These are phyloP conservation scores for Toxoplasma gondii DNA, from an alignment of 169 alveolate species.

Conservation along the genomic window DNA sequence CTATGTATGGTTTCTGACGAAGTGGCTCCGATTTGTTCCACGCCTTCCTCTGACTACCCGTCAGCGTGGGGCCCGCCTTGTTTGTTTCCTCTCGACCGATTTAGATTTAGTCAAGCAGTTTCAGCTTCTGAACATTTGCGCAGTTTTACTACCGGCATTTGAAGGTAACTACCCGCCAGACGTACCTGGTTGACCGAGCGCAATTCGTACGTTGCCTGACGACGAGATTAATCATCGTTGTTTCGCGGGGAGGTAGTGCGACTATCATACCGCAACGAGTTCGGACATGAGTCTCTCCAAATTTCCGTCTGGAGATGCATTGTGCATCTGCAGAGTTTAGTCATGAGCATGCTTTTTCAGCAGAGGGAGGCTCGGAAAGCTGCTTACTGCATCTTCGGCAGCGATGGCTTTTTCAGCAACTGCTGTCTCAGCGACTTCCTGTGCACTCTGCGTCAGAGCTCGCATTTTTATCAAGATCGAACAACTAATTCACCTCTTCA, in stretches of 20 bases:
- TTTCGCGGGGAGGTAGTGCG: neutral
- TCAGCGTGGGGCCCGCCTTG: neutral
- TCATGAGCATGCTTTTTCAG: neutral
- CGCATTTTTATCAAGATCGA: neutral
- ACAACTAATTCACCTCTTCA: constrained; percentile 35
- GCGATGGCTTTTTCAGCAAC: constrained; percentile 63
- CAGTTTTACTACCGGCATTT: no score
- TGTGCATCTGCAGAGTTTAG: neutral
- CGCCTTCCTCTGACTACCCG: neutral
- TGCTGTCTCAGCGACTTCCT: constrained; percentile 64
- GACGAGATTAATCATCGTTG: neutral
- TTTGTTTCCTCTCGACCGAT: neutral
- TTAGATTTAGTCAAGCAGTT: constrained; percentile 1
- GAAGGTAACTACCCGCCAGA: neutral
- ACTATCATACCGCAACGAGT: constrained; percentile 14
- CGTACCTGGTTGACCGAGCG: constrained; percentile 64
- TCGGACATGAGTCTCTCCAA: constrained; percentile 61
- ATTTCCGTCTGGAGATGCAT: constrained; percentile 53
- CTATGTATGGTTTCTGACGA: no score
- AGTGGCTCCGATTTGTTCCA: no score
- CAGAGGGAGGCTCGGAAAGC: neutral
- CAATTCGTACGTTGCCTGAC: constrained; percentile 53
- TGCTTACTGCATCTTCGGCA: constrained; percentile 45
- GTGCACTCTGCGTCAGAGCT: neutral
- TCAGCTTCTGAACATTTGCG: neutral